These are phyloP conservation scores for Halenospora varia DNA, from an alignment of 495 filamentous ascomycete species.

Conservation along the genomic window DNA sequence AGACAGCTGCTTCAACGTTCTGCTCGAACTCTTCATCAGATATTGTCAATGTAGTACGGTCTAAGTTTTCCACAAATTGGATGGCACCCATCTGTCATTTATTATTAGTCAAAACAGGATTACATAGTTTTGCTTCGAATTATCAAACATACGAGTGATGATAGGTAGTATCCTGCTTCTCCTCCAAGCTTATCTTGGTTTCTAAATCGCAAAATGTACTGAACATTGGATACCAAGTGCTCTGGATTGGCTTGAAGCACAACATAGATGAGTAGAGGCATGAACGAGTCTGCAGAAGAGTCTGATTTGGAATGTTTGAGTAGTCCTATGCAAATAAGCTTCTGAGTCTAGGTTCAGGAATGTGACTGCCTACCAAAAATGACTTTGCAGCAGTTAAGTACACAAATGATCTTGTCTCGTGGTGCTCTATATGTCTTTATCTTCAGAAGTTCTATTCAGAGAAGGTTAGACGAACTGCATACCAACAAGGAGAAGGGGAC, in stretches of 20 bases:
- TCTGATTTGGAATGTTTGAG: constrained; percentile 89
- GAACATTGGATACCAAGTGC: constrained; percentile 93
- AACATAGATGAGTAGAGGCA: constrained; percentile 93
- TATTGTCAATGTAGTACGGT: constrained; percentile 89
- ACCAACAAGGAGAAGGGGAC: constrained; percentile 14
- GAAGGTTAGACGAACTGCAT: not conserved
- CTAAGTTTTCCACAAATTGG: constrained; percentile 94
- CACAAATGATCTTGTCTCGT: constrained; percentile 96
- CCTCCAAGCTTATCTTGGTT: constrained; percentile 96
- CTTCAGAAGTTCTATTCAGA: constrained; percentile 72
- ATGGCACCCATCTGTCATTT: constrained; percentile 77
- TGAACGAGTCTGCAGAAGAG: constrained; percentile 92
- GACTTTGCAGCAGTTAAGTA: constrained; percentile 98
- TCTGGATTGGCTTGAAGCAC: constrained; percentile 92
- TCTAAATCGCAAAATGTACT: constrained; percentile 94
- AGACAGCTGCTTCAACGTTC: constrained; percentile 93
- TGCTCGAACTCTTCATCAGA: constrained; percentile 92
- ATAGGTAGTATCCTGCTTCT: constrained; percentile 96
- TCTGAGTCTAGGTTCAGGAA: not conserved
- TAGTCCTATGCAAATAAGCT: constrained; percentile 52
- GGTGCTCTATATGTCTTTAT: constrained; percentile 95
- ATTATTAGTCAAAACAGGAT: not conserved
- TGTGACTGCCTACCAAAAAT: constrained; percentile 72
- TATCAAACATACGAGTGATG: constrained; percentile 92
- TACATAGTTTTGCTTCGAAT: constrained; percentile 20